Percentiles rank a stretch among this genome's conserved stretches.
These are phyloP conservation scores for Oleoguttula mirabilis DNA, from an alignment of 495 filamentous ascomycete genomes.

Conservation along the genomic window DNA sequence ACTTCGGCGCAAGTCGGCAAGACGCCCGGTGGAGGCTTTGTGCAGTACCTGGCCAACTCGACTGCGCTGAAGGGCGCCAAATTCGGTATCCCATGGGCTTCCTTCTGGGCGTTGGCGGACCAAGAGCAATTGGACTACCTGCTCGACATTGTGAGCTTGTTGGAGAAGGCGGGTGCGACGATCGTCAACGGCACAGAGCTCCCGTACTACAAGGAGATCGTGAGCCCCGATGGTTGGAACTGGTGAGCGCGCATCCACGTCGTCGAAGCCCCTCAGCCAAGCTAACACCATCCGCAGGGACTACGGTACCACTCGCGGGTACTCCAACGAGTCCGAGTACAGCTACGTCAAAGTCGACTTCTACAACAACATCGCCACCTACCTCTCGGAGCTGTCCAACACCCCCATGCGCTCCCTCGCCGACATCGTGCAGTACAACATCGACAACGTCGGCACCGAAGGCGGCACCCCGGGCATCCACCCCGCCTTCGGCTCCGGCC, in stretches of 20 bases:
- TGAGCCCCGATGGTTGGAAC: conserved; percentile 53
- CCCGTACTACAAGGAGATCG: conserved; percentile 46
- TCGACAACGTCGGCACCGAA: conserved; percentile 52
- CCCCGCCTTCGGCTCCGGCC: conserved; percentile 58
- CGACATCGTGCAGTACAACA: conserved; percentile 56
- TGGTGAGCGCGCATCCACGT: conserved; percentile 35
- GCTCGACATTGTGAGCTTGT: conserved; percentile 40
- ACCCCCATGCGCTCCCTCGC: conserved; percentile 51
- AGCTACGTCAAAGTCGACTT: conserved; percentile 63
- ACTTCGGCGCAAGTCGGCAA: conserved; percentile 43
- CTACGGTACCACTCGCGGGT: conserved; percentile 52
- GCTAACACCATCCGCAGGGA: conserved; percentile 7
- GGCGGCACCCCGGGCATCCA: conserved; percentile 46
- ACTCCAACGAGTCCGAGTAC: conserved; percentile 58
- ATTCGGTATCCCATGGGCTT: conserved; percentile 60
- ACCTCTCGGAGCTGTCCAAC: conserved; percentile 53
- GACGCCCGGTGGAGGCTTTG: conserved; percentile 44
- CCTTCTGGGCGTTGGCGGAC: conserved; percentile 51
- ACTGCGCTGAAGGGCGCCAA: conserved; percentile 44
- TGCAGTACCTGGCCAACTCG: conserved; percentile 41
- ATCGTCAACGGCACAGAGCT: conserved; percentile 62
- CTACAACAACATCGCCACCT: conserved; percentile 58
- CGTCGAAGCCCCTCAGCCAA: not conserved
- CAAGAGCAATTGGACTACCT: conserved; percentile 41
- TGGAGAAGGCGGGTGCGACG: conserved; percentile 49